These are phyloP conservation scores for Malus sieversii DNA, from an alignment of 306 rosid genomes.

Conservation along the genomic window DNA sequence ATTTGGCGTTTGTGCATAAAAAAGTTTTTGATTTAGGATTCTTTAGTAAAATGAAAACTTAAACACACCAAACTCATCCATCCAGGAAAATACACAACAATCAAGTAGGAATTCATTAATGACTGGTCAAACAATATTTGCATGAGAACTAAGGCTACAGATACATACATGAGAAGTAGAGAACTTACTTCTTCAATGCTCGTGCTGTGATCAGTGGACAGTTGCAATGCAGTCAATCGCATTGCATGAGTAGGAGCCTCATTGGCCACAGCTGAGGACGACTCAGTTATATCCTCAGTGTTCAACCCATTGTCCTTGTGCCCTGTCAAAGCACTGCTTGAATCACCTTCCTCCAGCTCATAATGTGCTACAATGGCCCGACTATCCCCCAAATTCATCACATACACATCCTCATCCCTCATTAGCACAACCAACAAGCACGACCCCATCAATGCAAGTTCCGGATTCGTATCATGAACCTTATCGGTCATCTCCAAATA, in stretches of 20 bases:
- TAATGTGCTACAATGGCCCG: slow-evolving; percentile 73
- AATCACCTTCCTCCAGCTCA: slow-evolving; percentile 47
- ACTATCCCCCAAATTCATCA: slow-evolving; percentile 98
- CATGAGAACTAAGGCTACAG: neutral
- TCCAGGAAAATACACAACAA: neutral
- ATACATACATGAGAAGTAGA: slow-evolving; percentile 1
- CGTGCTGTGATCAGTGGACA: slow-evolving; percentile 92
- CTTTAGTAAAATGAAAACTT: neutral
- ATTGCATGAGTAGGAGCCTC: slow-evolving; percentile 35
- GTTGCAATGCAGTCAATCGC: slow-evolving; percentile 75
- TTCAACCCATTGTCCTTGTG: slow-evolving; percentile 33
- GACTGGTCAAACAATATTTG: neutral
- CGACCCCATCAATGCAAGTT: slow-evolving; percentile 89
- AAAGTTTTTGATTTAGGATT: neutral
- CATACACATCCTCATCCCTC: slow-evolving; percentile 93
- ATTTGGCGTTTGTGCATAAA: neutral
- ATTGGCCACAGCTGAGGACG: slow-evolving; percentile 34
- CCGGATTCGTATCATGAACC: slow-evolving; percentile 69
- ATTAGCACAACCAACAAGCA: slow-evolving; percentile 72
- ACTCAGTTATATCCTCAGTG: slow-evolving; percentile 56
- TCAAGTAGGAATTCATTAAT: neutral
- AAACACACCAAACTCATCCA: neutral
- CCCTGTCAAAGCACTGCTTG: slow-evolving; percentile 21
- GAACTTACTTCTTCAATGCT: slow-evolving; percentile 77
- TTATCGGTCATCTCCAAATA: slow-evolving; percentile 86